Evolutionary conservation across 176 grass and related monocot genomes (phyloP).

Genomic region (Carex scoparia): DNA sequence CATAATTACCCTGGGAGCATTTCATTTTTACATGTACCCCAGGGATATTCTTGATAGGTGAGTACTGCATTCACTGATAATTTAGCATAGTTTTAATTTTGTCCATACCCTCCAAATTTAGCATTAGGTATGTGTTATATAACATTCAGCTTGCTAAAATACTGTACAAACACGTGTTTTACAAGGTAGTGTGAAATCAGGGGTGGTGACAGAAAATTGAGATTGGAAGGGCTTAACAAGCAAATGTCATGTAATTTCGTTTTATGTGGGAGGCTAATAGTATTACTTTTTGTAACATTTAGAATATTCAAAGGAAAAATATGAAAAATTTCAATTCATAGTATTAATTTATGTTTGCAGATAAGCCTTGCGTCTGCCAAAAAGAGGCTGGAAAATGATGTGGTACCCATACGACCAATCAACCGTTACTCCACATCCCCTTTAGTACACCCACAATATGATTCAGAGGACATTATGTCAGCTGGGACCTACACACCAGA

Average conservation of each 20-base stretch:
- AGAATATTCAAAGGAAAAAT: too few relatives aligned
- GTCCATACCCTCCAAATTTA: background rate
- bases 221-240: too few relatives aligned
- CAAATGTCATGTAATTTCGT: too few relatives aligned
- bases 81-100: background rate
- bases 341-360: slow-evolving; percentile 26
- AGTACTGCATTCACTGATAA: background rate
- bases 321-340: too few relatives aligned
- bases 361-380: slow-evolving; percentile 69
- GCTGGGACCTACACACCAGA: slow-evolving; percentile 51
- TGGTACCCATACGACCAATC: background rate
- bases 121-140: background rate
- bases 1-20: background rate
- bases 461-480: slow-evolving; percentile 64
- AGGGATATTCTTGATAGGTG: background rate
- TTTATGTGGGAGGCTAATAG: too few relatives aligned
- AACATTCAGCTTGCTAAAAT: background rate
- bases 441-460: slow-evolving; percentile 38
- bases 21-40: background rate
- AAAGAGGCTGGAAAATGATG: slow-evolving; percentile 55
- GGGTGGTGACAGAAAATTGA: too few relatives aligned
- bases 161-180: background rate
- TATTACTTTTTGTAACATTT: too few relatives aligned
- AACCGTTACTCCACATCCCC: slow-evolving; percentile 20
- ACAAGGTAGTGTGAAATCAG: background rate